Base-by-base conservation (phyloP, 2,329 filamentous ascomycete genomes). In the Stagonosporopsis tanaceti region DNA sequence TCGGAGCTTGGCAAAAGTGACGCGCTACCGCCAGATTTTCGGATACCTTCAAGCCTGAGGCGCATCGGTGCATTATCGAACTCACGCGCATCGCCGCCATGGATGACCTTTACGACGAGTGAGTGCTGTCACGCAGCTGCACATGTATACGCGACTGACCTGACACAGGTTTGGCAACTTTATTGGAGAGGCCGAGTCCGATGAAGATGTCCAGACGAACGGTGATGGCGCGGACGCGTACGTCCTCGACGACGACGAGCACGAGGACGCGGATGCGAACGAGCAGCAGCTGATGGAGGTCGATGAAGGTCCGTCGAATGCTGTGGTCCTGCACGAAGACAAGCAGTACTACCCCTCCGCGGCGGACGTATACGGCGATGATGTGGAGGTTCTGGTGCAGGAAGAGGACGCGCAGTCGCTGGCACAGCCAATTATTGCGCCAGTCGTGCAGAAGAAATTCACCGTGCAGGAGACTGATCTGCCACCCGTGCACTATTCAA, bases 301-400 rank as follows among this genome's bases (percentile, higher is more conserved):
- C 40, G 94, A 98, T 74, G 89, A 93, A 46, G 93, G 91, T 14
- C 91, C 94, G 3, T 97, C 93, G 5, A 99, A 98, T 77, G 94
- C 95, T 48, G 93, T 99, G n/a, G 86, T 99, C 56, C 85, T 99
- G 42, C 95, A 99, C 79, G 95, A 99, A 82, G 95, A 99, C 80
- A 99, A 99, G 78, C 95, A 98, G 76, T 99, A 99, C 78, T 99
- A 99, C 75, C 95, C 95, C 28, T 97, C 93, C n/a, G 95, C 95
- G 54, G 89, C 94, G 73, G 95, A 99, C 77, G 89, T 97, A 39
- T 99, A 98, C 75, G 95, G 95, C 50, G 85, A 88, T 68, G 93
- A 95, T 78, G 95, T 99, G 69, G 95, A 99, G 79, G 95, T 94
- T 1, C 81, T 97, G 77, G 94, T 99, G 35, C 91, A 98, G 73